These are phyloP conservation scores for Trichosporon sp. DNA, from an alignment of 1,284 basidiomycete genomes.

Conservation along the genomic window DNA sequence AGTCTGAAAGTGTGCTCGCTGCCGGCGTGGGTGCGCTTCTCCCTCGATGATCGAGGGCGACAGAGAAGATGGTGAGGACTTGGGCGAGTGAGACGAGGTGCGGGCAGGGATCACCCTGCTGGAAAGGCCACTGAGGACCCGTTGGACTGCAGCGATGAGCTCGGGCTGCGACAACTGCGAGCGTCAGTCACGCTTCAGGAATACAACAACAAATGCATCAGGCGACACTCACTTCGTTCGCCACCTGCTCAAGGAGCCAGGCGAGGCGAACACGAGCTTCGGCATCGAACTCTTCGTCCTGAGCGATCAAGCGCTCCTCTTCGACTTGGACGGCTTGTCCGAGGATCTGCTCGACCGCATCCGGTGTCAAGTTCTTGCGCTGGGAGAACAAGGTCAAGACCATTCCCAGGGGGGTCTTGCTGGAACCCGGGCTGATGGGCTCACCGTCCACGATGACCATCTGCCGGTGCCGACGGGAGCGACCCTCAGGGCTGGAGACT, in stretches of 20 bases:
- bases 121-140: not conserved
- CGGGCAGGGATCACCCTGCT: not conserved
- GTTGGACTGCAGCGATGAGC: constrained; percentile 11
- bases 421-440: constrained; percentile 10
- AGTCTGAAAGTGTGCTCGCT: not conserved
- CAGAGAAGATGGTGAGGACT: not conserved
- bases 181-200: not conserved
- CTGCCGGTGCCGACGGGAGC: constrained; percentile 7
- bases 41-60: not conserved
- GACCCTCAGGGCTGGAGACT: not conserved
- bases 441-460: constrained; percentile 23
- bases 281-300: constrained; percentile 10
- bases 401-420: constrained; percentile 3
- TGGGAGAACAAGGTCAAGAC: constrained; percentile 11
- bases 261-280: constrained; percentile 12
- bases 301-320: not conserved
- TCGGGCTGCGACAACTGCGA: constrained; percentile 8
- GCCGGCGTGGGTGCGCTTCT: not conserved
- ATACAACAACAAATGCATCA: not conserved
- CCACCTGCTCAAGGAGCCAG: constrained; percentile 20
- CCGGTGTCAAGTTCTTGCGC: not conserved
- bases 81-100: not conserved
- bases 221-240: constrained; percentile 10
- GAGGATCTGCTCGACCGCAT: constrained; percentile 8
- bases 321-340: constrained; percentile 6